Base-by-base conservation (phyloP, 345 rosid species). In the Ceriops decandra region DNA sequence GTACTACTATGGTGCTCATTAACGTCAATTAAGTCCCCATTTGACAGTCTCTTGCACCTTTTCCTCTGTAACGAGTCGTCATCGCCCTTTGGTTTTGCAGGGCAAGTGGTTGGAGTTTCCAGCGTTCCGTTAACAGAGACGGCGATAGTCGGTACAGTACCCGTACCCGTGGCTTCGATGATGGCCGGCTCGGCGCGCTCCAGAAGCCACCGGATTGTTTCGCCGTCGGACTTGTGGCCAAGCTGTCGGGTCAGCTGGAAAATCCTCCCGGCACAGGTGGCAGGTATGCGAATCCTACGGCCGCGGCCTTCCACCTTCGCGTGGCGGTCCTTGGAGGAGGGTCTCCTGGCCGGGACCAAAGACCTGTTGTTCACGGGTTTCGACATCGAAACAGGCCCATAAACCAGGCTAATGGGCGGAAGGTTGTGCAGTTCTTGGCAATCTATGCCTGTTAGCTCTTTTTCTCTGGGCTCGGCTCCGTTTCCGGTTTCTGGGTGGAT, bases 221-320 rank as follows among this genome's bases (percentile, higher is more conserved):
- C 97, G 8, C 96, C 97, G 21, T 89, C 97, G 53, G 90, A 84
- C 74, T 84, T 89, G 72, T 86, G 91, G 11, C 91, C 88, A 1
- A 91, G 84, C 67, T 91, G 95, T 42, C 89, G 81, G 19, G 95
- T 90, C 58, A 90, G 74, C 22, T 90, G 97, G 70, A 90, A 90
- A 57, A 91, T 72, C 85, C 96, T 84, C n/a, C 91, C 89, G 31
- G 93, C 93, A 63, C 91, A 91, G 5, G 86, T 66, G 38, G 89
- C 86, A 0, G 96, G 93, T 71, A 91, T 83, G 63, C 93, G 86
- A 63, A 89, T 74, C 76, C 96, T 81, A 56, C 93, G 84, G 49
- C 97, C 97, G 5, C 93, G 91, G 42, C 97, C 97, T 65, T 91
- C 96, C 6, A 91, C 97, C 73, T 91, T 91, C 0, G 93, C 85